A percentile compares a stretch with the other conserved stretches of the same genome.
Evolutionary conservation across 805 yeast species (phyloP).

Genomic region (Lipomyces mesembrius): DNA sequence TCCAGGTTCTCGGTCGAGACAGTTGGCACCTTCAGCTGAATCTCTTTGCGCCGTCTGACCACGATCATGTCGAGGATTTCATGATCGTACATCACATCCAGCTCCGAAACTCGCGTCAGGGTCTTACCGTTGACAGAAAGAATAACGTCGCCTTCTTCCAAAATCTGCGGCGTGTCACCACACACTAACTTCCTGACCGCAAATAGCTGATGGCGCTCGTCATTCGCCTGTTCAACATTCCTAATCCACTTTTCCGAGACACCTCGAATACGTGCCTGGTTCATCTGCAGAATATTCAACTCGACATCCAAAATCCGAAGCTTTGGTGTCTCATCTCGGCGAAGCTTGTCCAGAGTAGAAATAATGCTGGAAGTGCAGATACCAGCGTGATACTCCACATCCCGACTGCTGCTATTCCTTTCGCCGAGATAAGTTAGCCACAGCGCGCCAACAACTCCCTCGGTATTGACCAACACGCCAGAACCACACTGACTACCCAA

Average conservation of each 20-base stretch:
- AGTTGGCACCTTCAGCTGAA: constrained; percentile 67
- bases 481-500: constrained; percentile 74
- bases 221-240: constrained; percentile 63
- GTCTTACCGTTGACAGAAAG: constrained; percentile 68
- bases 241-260: constrained; percentile 83
- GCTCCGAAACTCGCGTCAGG: constrained; percentile 69
- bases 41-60: constrained; percentile 70
- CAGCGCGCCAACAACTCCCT: constrained; percentile 79
- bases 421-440: constrained; percentile 89
- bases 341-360: constrained; percentile 60
- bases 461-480: constrained; percentile 75
- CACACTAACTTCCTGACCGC: constrained; percentile 69
- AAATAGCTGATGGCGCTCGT: constrained; percentile 73
- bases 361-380: constrained; percentile 71
- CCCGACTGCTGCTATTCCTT: constrained; percentile 58
- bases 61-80: constrained; percentile 60
- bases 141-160: constrained; percentile 72
- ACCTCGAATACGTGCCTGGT: constrained; percentile 82
- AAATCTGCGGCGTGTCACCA: constrained; percentile 37
- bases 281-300: constrained; percentile 66
- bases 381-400: constrained; percentile 72
- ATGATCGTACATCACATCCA: constrained; percentile 55
- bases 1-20: constrained; percentile 59
- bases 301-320: constrained; percentile 78
- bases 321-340: constrained; percentile 56